A percentile compares a stretch with the other conserved stretches of the same genome.
Conservation (phyloP, 352 stramenopile species). For the Elongisporangium anandrum region DNA sequence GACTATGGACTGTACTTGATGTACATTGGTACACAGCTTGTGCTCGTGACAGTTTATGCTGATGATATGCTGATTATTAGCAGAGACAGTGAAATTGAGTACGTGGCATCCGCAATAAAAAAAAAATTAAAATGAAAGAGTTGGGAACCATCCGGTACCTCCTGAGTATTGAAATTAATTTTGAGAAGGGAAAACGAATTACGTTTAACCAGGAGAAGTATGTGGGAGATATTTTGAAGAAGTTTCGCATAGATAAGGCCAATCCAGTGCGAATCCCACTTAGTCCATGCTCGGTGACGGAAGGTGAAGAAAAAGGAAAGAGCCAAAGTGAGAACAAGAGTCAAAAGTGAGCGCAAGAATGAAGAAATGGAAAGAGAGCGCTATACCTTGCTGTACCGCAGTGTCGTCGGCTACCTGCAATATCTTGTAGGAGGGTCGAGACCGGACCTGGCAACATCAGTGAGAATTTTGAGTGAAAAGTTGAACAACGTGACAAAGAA, state of each 20-base stretch:
- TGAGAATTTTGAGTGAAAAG: conserved; percentile 1
- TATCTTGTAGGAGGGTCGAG: conserved; percentile 9
- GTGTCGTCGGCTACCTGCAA: conserved; percentile 9
- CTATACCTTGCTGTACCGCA: conserved; percentile 11
- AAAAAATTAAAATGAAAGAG: not conserved
- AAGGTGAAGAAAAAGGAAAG: not conserved
- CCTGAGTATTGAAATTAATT: not conserved
- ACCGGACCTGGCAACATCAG: conserved; percentile 5
- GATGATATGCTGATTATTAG: not conserved
- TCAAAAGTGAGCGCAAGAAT: conserved; percentile 1
- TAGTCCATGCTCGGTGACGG: not conserved
- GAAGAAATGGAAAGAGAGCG: conserved; percentile 7
- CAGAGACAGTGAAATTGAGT: not conserved
- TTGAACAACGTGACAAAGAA: conserved; percentile 7
- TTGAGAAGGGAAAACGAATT: not conserved
- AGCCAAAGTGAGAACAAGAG: not conserved
- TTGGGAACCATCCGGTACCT: not conserved
- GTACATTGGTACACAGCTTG: not conserved
- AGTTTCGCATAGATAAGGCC: not conserved
- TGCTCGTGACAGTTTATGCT: not conserved
- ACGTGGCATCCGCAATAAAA: not conserved
- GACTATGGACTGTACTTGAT: not conserved
- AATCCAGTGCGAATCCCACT: not conserved
- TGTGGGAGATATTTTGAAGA: not conserved
- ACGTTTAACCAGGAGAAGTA: not conserved